phyloP scores from a whole-genome alignment of 495 filamentous ascomycete genomes.

The Neurospora sp. region DNA sequence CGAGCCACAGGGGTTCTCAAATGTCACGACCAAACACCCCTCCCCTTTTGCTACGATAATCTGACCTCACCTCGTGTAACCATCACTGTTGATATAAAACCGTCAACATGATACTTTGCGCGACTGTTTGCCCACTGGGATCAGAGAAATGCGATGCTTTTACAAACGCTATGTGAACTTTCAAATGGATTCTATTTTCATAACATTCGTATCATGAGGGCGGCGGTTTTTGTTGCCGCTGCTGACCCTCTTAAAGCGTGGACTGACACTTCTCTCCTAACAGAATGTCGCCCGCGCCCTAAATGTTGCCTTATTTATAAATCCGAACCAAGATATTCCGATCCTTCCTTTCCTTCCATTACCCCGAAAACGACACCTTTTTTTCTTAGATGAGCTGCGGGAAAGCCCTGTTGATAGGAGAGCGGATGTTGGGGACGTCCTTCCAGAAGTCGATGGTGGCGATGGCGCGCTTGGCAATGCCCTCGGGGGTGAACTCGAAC shows the following conservation, averaged over 20 bases:
- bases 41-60: neutral
- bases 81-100: neutral
- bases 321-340: neutral
- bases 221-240: neutral
- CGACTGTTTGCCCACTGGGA: neutral
- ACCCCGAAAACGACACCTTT: neutral
- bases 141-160: neutral
- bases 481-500: conserved; percentile 98
- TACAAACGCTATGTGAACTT: neutral
- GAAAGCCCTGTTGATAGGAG: conserved; percentile 91
- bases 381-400: conserved; percentile 62
- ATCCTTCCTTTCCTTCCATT: neutral
- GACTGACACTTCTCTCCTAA: neutral
- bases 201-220: neutral
- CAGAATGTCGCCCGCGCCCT: neutral
- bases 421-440: conserved; percentile 76
- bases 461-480: conserved; percentile 85
- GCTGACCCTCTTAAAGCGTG: neutral
- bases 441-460: conserved; percentile 96
- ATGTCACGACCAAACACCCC: neutral
- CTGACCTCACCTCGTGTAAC: neutral
- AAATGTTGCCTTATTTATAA: neutral
- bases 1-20: neutral
- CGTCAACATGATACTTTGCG: neutral
- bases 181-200: neutral